Conservation (phyloP, 345 rosid species). For the Rhodamnia rubescens region DNA sequence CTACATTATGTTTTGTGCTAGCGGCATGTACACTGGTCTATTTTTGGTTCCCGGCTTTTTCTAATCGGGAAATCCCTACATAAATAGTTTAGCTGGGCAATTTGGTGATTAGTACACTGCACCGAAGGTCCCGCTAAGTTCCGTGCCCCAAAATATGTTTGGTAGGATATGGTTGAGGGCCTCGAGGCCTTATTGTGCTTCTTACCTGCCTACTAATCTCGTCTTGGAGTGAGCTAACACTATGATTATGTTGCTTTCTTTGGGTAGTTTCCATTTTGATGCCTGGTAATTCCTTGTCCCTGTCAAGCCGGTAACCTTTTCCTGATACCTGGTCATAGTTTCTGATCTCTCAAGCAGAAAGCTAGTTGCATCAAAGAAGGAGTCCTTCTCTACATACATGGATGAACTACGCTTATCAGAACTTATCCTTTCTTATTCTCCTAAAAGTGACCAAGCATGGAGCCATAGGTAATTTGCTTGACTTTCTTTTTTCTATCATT, state of each 20-base stretch:
- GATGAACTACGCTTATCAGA: slow-evolving; percentile 70
- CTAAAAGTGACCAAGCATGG: slow-evolving; percentile 95
- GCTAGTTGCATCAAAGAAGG: slow-evolving; percentile 43
- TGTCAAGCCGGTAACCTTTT: slow-evolving; percentile 1
- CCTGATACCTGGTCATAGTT: background rate
- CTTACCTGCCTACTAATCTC: background rate
- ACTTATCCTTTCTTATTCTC: slow-evolving; percentile 70
- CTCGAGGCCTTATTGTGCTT: background rate
- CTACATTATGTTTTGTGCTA: background rate
- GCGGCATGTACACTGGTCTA: background rate
- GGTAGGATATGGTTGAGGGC: background rate
- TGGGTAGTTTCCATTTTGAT: background rate
- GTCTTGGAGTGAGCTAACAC: background rate
- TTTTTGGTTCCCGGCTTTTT: background rate
- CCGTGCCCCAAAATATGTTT: background rate
- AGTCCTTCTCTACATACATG: slow-evolving; percentile 18
- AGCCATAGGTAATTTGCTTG: slow-evolving; percentile 50
- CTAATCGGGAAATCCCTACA: background rate
- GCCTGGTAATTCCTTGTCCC: background rate
- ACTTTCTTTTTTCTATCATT: background rate
- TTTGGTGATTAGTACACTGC: background rate
- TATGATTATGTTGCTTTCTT: background rate
- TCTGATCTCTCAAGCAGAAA: slow-evolving; percentile 36
- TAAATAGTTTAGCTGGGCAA: background rate
- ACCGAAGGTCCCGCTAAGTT: background rate